phyloP scores from a whole-genome alignment of 208 protist species.

The Herpetomonas tarakana region DNA sequence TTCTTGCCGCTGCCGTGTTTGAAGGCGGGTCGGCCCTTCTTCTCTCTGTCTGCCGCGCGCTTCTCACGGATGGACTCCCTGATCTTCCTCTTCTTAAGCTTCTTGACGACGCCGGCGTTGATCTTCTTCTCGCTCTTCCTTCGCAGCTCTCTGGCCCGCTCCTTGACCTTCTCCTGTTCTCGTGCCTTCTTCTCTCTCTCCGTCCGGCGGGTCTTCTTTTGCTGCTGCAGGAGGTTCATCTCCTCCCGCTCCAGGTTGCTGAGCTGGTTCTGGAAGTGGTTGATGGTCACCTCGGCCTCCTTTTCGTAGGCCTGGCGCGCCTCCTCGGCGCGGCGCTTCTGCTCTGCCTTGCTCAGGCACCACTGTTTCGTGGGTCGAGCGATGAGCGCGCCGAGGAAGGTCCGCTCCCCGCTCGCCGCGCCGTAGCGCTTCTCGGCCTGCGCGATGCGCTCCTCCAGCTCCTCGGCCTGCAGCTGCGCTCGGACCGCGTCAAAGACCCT shows the following conservation, averaged over 20 bases:
- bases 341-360: conserved; percentile 74
- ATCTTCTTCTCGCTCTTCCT: conserved; percentile 81
- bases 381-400: conserved; percentile 23
- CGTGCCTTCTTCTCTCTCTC: conserved; percentile 53
- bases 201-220: conserved; percentile 40
- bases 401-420: neutral
- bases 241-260: conserved; percentile 66
- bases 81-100: conserved; percentile 86
- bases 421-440: conserved; percentile 78
- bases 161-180: conserved; percentile 57
- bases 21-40: conserved; percentile 49
- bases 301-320: conserved; percentile 71
- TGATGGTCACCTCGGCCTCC: conserved; percentile 84
- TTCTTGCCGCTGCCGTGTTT: conserved; percentile 55
- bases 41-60: conserved; percentile 58
- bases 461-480: conserved; percentile 60
- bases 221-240: conserved; percentile 40
- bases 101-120: conserved; percentile 76
- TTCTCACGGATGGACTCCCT: conserved; percentile 58
- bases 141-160: conserved; percentile 42
- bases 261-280: conserved; percentile 82
- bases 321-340: conserved; percentile 60
- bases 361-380: conserved; percentile 57
- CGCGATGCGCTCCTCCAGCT: conserved; percentile 66
- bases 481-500: conserved; percentile 53